These are phyloP conservation scores for Conticribra weissflogii DNA, from an alignment of 108 stramenopile genomes.

Conservation along the genomic window DNA sequence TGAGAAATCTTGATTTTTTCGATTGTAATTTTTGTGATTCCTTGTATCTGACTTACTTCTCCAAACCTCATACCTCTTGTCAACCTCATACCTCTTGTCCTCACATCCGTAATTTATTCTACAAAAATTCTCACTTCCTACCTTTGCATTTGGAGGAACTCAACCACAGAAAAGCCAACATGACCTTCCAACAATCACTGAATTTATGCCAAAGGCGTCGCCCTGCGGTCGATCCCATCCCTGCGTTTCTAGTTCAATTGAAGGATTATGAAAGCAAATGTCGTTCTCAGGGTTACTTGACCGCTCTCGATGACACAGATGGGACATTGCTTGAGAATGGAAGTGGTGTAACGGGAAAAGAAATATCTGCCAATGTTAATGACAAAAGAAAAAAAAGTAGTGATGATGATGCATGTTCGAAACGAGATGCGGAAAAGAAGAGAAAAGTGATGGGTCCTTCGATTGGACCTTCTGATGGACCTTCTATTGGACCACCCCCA, in stretches of 20 bases:
- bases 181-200: constrained; percentile 58
- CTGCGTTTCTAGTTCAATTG: constrained; percentile 65
- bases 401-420: background rate
- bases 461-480: background rate
- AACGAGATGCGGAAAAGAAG: constrained; percentile 11
- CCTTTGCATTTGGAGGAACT: constrained; percentile 29
- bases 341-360: background rate
- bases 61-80: too few species aligned
- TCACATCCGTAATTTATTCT: too few species aligned
- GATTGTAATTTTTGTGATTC: too few species aligned
- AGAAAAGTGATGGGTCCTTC: constrained; percentile 16
- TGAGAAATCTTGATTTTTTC: background rate
- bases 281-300: constrained; percentile 37
- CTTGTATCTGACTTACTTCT: too few species aligned
- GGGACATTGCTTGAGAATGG: too few species aligned
- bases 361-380: background rate
- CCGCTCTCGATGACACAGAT: constrained; percentile 19
- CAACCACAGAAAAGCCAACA: constrained; percentile 52
- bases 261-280: constrained; percentile 54
- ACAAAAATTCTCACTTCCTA: too few species aligned
- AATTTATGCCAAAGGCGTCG: constrained; percentile 55
- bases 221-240: constrained; percentile 67
- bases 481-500: constrained; percentile 1
- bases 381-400: constrained; percentile 3
- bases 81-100: too few species aligned